These are phyloP conservation scores for Geotrichum macrosporum DNA, from an alignment of 1,139 yeast genomes.

Conservation along the genomic window DNA sequence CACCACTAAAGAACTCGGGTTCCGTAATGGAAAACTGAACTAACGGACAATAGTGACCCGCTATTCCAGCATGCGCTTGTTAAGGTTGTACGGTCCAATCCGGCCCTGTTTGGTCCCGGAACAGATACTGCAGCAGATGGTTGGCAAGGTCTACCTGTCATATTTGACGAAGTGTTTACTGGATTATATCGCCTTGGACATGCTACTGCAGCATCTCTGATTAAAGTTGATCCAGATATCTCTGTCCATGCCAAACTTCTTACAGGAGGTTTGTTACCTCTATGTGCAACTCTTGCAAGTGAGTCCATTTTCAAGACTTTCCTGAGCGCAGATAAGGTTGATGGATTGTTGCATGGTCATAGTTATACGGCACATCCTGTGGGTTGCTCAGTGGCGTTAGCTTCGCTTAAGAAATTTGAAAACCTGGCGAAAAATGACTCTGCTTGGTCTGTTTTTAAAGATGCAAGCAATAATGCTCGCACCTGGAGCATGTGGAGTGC, in stretches of 20 bases:
- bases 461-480: slow-evolving; percentile 12
- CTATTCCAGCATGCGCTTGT: slow-evolving; percentile 31
- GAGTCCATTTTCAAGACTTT: slow-evolving; percentile 29
- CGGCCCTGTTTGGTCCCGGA: slow-evolving; percentile 20
- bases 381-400: slow-evolving; percentile 34
- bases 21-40: too few species aligned
- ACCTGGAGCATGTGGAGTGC: slow-evolving; percentile 29
- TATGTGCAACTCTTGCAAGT: slow-evolving; percentile 31
- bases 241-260: slow-evolving; percentile 33
- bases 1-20: too few species aligned
- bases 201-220: slow-evolving; percentile 26
- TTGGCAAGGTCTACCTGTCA: slow-evolving; percentile 33
- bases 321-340: slow-evolving; percentile 27
- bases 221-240: slow-evolving; percentile 31
- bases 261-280: slow-evolving; percentile 33
- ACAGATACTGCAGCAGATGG: not conserved
- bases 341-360: slow-evolving; percentile 34
- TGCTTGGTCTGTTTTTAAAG: slow-evolving; percentile 23
- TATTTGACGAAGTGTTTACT: slow-evolving; percentile 34
- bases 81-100: slow-evolving; percentile 27
- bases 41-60: slow-evolving; percentile 31
- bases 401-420: slow-evolving; percentile 25
- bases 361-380: slow-evolving; percentile 35
- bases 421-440: slow-evolving; percentile 14
- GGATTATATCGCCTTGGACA: slow-evolving; percentile 33